These are phyloP conservation scores for Conidiobolus incongruus DNA, from an alignment of 371 early-diverging fungal species.

Conservation along the genomic window DNA sequence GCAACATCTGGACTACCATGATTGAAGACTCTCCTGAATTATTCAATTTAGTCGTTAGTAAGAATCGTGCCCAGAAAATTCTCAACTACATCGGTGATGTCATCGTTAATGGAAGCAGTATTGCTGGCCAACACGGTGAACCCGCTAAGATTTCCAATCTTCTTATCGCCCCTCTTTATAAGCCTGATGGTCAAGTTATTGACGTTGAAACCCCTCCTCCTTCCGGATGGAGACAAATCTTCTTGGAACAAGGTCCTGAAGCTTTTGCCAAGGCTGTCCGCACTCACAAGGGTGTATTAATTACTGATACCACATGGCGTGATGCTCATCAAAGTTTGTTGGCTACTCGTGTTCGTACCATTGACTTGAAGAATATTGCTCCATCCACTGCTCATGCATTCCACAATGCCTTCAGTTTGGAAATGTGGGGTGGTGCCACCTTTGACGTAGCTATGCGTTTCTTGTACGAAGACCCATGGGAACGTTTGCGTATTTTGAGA, in stretches of 20 bases:
- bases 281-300: slow-evolving; percentile 55
- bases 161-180: not conserved
- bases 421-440: slow-evolving; percentile 88
- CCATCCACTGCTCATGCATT: slow-evolving; percentile 69
- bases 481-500: slow-evolving; percentile 57
- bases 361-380: slow-evolving; percentile 64
- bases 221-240: slow-evolving; percentile 70
- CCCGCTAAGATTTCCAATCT: slow-evolving; percentile 9
- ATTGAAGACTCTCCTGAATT: slow-evolving; percentile 87
- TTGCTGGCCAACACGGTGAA: slow-evolving; percentile 58
- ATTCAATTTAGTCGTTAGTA: slow-evolving; percentile 41
- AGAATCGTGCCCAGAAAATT: slow-evolving; percentile 72
- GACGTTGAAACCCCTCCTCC: slow-evolving; percentile 29
- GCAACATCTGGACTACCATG: slow-evolving; percentile 84
- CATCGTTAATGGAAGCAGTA: slow-evolving; percentile 73
- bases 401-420: slow-evolving; percentile 66
- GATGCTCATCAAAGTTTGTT: slow-evolving; percentile 89
- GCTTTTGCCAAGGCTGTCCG: slow-evolving; percentile 82
- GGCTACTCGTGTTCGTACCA: slow-evolving; percentile 83
- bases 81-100: slow-evolving; percentile 75
- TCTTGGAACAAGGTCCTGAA: slow-evolving; percentile 60
- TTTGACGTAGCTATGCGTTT: slow-evolving; percentile 92
- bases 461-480: slow-evolving; percentile 89
- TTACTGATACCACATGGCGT: slow-evolving; percentile 89
- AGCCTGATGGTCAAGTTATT: slow-evolving; percentile 5